A percentile compares a stretch with the other conserved stretches of the same genome.
These are phyloP conservation scores for Tremella mesenterica DNA, from an alignment of 768 basidiomycete genomes.

Conservation along the genomic window DNA sequence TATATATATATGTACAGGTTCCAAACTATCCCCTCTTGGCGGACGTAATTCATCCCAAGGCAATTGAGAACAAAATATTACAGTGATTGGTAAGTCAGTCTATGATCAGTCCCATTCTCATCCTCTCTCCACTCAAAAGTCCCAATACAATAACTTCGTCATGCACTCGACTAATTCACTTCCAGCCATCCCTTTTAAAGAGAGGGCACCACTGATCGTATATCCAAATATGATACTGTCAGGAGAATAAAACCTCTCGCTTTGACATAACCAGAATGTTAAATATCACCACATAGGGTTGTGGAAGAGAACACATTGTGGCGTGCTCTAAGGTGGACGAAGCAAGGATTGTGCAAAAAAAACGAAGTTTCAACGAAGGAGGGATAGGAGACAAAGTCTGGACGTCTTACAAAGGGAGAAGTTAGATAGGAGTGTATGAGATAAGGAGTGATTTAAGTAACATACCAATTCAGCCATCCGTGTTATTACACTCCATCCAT, in stretches of 20 bases:
- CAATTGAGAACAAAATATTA: constrained; percentile 28
- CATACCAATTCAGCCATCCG: constrained; percentile 37
- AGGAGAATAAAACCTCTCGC: too few species aligned
- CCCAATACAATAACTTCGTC: background rate
- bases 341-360: too few species aligned
- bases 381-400: too few species aligned
- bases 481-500: constrained; percentile 32
- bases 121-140: too few species aligned
- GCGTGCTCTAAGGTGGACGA: too few species aligned
- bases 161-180: background rate
- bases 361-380: too few species aligned
- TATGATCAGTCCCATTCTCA: background rate
- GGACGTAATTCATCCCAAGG: constrained; percentile 41
- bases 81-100: constrained; percentile 20
- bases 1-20: constrained; percentile 37
- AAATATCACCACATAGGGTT: background rate
- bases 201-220: too few species aligned
- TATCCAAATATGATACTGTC: too few species aligned
- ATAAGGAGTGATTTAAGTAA: background rate
- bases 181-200: background rate
- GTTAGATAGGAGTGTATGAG: background rate
- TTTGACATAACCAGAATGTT: background rate
- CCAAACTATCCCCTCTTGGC: constrained; percentile 25
- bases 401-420: too few species aligned
- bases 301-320: too few species aligned